phyloP scores from a whole-genome alignment of 441 rosid genomes.

The Adansonia rubrostipa region DNA sequence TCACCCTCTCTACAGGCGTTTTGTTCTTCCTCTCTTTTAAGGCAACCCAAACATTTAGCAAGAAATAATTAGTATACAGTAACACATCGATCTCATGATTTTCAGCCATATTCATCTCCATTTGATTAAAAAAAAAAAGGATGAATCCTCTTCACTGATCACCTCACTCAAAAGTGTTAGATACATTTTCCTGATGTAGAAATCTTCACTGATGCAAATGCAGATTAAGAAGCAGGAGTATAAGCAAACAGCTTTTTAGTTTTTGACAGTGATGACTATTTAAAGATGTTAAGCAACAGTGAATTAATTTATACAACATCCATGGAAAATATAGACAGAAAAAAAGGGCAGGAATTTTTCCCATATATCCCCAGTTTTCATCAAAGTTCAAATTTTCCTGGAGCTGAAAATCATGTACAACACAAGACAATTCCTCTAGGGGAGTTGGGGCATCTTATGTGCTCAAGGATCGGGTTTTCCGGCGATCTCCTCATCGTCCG shows the following conservation, averaged over 20 bases:
- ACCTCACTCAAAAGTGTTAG: no score
- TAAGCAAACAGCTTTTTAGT: neutral
- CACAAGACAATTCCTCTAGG: conserved; percentile 32
- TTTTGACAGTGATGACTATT: neutral
- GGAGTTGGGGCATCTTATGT: neutral
- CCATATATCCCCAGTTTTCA: conserved; percentile 37
- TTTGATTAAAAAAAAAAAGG: no score
- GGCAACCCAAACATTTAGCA: no score
- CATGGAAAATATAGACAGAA: conserved; percentile 42
- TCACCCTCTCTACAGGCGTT: no score
- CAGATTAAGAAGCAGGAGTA: conserved; percentile 15
- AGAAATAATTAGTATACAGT: no score
- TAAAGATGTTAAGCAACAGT: conserved; percentile 13
- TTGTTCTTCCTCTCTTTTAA: no score
- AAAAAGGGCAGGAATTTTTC: conserved; percentile 27
- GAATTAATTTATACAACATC: conserved; percentile 52
- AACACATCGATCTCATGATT: no score
- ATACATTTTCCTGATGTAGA: no score
- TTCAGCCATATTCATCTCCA: no score
- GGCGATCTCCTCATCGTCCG: conserved; percentile 72
- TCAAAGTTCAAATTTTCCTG: conserved; percentile 35
- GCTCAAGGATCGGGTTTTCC: conserved; percentile 77
- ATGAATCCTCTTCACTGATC: no score
- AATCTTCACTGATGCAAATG: no score
- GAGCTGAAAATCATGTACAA: conserved; percentile 43